phyloP scores from a whole-genome alignment of 768 basidiomycete genomes.

The Dioszegia crocea region DNA sequence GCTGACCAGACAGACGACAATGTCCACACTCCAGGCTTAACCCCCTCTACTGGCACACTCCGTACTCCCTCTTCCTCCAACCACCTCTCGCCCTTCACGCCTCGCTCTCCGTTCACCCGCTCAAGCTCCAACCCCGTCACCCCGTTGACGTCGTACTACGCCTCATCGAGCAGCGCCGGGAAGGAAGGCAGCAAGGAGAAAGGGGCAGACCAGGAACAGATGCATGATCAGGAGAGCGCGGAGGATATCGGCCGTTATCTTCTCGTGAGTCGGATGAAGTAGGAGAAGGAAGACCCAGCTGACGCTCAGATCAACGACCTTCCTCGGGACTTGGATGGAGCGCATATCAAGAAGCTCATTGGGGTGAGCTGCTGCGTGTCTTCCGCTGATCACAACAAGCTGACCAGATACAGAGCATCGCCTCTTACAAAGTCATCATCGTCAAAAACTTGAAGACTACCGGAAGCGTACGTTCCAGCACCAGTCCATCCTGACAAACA shows the following conservation, averaged over 20 bases:
- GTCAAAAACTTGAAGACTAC: conserved; percentile 53
- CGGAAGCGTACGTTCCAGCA: conserved; percentile 19
- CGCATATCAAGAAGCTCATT: conserved; percentile 7
- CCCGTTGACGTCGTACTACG: neutral
- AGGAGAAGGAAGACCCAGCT: neutral
- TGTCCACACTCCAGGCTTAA: conserved; percentile 4
- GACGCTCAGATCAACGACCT: conserved; percentile 19
- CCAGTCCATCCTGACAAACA: conserved; percentile 3
- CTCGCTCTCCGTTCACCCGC: neutral
- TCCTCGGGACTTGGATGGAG: conserved; percentile 7
- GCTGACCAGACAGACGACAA: neutral
- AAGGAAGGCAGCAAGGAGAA: neutral
- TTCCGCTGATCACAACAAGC: neutral
- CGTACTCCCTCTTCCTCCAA: neutral
- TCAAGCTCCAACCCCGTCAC: neutral
- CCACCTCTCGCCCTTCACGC: conserved; percentile 7
- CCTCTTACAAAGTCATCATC: conserved; percentile 72
- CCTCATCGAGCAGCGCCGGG: neutral
- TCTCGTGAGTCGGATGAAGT: conserved; percentile 13
- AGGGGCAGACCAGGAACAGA: neutral
- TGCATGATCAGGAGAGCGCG: conserved; percentile 3
- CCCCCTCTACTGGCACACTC: conserved; percentile 3
- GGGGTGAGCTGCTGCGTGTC: neutral
- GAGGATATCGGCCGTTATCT: conserved; percentile 28
- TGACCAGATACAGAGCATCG: conserved; percentile 60